These are phyloP conservation scores for Apiospora aurea DNA, from an alignment of 2,329 filamentous ascomycete genomes.

Conservation along the genomic window DNA sequence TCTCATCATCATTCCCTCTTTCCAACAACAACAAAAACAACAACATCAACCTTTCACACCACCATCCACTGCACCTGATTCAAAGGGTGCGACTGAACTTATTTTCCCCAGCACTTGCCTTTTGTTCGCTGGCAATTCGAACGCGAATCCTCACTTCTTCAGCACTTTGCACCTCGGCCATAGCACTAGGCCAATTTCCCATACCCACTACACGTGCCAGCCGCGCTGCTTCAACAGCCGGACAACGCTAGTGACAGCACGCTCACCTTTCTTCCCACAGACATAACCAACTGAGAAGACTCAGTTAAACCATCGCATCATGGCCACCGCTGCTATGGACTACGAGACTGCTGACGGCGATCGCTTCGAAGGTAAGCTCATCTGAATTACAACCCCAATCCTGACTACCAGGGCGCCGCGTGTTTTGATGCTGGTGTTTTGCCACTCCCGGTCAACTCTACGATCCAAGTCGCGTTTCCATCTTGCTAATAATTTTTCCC, in stretches of 20 bases:
- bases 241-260: conserved; percentile 21
- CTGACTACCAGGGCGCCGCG: neutral
- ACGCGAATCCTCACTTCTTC: neutral
- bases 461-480: neutral
- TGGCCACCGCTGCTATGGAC: conserved; percentile 73
- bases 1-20: conserved; percentile 16
- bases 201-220: conserved; percentile 22
- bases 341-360: conserved; percentile 73
- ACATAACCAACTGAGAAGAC: conserved; percentile 23
- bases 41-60: neutral
- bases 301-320: conserved; percentile 37
- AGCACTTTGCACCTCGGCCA: neutral
- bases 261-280: conserved; percentile 22
- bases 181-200: conserved; percentile 20
- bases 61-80: neutral
- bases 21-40: conserved; percentile 21
- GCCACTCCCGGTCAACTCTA: conserved; percentile 2
- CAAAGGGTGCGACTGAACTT: neutral
- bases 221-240: conserved; percentile 24
- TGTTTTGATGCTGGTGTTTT: neutral
- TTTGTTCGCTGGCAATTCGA: neutral
- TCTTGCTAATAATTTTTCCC: conserved; percentile 31
- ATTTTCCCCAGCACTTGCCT: neutral
- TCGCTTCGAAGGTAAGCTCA: conserved; percentile 67
- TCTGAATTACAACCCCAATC: neutral